Base-by-base conservation (phyloP, 2,329 filamentous ascomycete genomes). In the Talaromyces sp. region DNA sequence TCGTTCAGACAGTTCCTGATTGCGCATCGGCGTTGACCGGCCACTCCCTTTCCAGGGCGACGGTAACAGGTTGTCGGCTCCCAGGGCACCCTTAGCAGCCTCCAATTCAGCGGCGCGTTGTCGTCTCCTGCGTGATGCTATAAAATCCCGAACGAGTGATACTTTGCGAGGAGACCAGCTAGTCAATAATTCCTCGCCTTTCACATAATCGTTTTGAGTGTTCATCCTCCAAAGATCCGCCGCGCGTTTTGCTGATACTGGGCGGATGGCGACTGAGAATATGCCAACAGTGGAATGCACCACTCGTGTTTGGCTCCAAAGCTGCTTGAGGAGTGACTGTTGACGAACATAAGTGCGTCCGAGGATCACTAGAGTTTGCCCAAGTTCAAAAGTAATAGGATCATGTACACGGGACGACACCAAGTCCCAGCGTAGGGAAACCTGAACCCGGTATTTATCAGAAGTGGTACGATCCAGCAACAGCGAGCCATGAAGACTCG, bases 191-290 rank as follows among this genome's bases (percentile, higher is more conserved):
- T 99, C 95, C 76, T 99, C 93, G 60, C 95, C 95, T 75, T 96
- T 97, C 69, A 99, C 91, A 72, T 97, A 98, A 73, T 96, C 92
- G 69, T 96, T 90, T 63, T 91, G 89, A 16, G 93, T 98, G 74
- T 92, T 96, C 87, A 98, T 92, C 60, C 95, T 87, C 95, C 95
- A 99, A 12, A 99, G 82, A 73, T 99, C 95, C 3, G 92, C 92
- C 0, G 92, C 91, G 54, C 91, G 86, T 76, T 97, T 97, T 57
- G 96, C 92, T 2, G 92, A 92, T 7, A 91, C 88, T 0, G 95
- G 95, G 33, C 92, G 89, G 75, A 98, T 88, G 5, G 88, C 88
- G 56, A 98, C 80, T 1, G 91, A 92, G 76, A 96, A 99, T 62
- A 96, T 91, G 52, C 87, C 88, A 23, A 91, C 91, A 0, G 89